Conservation (phyloP, 352 stramenopile genomes). For the Pilasporangium apinafurcum region DNA sequence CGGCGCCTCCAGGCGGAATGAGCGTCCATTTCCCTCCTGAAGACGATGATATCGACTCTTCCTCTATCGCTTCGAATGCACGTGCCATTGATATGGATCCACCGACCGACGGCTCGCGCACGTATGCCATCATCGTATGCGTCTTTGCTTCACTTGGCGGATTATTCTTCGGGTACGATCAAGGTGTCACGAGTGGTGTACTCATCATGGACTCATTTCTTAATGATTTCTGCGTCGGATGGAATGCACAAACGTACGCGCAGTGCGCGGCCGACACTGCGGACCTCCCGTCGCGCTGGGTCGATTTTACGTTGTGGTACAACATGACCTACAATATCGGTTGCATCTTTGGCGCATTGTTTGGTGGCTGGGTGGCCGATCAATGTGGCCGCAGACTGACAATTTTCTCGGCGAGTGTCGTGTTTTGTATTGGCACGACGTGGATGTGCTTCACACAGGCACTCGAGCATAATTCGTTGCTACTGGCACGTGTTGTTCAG, state of each 20-base stretch:
- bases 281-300: constrained; percentile 16
- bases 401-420: constrained; percentile 22
- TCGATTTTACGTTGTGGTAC: constrained; percentile 22
- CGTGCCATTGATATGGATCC: not conserved
- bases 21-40: too few relatives aligned
- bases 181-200: constrained; percentile 27
- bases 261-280: constrained; percentile 9
- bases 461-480: constrained; percentile 7
- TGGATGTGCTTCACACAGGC: constrained; percentile 14
- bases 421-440: constrained; percentile 22
- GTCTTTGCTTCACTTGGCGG: constrained; percentile 30
- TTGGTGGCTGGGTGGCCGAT: constrained; percentile 20
- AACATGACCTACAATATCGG: constrained; percentile 29
- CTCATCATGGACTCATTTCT: constrained; percentile 32
- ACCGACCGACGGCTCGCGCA: constrained; percentile 15
- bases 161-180: constrained; percentile 35
- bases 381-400: constrained; percentile 19
- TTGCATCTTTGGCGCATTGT: constrained; percentile 22
- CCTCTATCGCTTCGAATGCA: not conserved
- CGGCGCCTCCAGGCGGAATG: too few relatives aligned
- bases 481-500: constrained; percentile 14
- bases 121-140: constrained; percentile 30
- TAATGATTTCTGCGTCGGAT: constrained; percentile 22
- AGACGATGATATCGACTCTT: too few relatives aligned
- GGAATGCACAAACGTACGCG: constrained; percentile 13